A percentile compares a stretch with the other conserved stretches of the same genome.
These are phyloP conservation scores for Quercus ilex DNA, from an alignment of 306 rosid species.

Conservation along the genomic window DNA sequence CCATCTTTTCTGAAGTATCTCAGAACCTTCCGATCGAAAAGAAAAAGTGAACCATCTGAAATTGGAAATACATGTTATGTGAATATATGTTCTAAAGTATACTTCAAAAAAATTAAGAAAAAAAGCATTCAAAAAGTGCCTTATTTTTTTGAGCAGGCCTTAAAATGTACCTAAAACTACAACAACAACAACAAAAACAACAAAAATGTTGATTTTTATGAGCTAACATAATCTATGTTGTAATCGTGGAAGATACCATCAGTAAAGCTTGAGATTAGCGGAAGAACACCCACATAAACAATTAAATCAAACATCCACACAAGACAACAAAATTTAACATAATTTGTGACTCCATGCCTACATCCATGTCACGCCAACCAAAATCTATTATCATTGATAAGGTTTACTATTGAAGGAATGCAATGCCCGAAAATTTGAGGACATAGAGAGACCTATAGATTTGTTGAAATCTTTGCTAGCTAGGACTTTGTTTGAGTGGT, in stretches of 20 bases:
- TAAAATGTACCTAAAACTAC: neutral
- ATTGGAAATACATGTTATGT: conserved; percentile 22
- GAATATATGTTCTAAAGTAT: conserved; percentile 13
- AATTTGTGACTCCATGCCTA: neutral
- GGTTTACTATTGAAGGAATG: no score
- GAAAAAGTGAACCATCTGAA: conserved; percentile 89
- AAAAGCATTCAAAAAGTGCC: neutral
- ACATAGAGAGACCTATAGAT: no score
- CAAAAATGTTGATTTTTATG: neutral
- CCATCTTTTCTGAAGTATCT: conserved; percentile 94
- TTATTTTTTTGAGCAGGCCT: neutral
- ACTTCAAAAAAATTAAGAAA: neutral
- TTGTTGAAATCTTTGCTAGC: no score
- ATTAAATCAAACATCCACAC: neutral
- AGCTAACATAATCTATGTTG: neutral
- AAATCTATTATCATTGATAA: neutral
- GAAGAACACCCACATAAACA: neutral
- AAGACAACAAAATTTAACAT: neutral
- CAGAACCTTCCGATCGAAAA: conserved; percentile 85
- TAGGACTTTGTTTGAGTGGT: no score
- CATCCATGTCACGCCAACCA: neutral
- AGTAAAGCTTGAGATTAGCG: neutral
- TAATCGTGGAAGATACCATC: neutral
- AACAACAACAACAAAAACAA: neutral
- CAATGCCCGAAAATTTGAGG: no score